Evolutionary conservation across 2,329 filamentous ascomycete species (phyloP).

Genomic region (Acephala macrosclerotiorum): DNA sequence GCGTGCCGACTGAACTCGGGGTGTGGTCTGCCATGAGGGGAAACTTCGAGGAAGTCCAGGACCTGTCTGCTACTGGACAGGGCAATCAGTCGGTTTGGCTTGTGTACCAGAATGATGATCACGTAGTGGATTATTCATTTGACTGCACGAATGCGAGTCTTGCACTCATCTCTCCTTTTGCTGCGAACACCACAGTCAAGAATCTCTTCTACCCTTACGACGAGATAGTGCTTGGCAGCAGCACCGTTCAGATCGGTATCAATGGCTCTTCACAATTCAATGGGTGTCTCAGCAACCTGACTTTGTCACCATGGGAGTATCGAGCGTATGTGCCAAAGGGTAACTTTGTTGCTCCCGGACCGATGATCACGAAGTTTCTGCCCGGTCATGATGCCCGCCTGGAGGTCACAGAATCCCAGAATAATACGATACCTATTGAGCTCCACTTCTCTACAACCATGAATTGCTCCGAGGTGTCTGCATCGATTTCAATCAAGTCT

Average conservation of each 20-base stretch:
- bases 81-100: slow-evolving; percentile 3
- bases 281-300: slow-evolving; percentile 5
- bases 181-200: slow-evolving; percentile 1
- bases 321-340: background rate
- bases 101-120: slow-evolving; percentile 7
- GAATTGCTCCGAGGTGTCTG: background rate
- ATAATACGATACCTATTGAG: background rate
- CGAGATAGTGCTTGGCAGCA: background rate
- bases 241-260: background rate
- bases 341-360: background rate
- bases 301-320: background rate
- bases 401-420: background rate
- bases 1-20: background rate
- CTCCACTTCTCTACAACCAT: background rate
- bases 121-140: background rate
- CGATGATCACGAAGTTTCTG: background rate
- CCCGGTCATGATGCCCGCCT: slow-evolving; percentile 3
- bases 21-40: slow-evolving; percentile 5
- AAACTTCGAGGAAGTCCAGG: slow-evolving; percentile 1
- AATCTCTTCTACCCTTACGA: slow-evolving; percentile 8
- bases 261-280: background rate
- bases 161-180: background rate
- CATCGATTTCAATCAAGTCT: background rate
- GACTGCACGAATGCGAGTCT: background rate
- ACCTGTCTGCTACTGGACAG: background rate